Percentiles rank a stretch among this genome's conserved stretches.
These are phyloP conservation scores for Erucastrum elatum DNA, from an alignment of 345 rosid species.

Conservation along the genomic window DNA sequence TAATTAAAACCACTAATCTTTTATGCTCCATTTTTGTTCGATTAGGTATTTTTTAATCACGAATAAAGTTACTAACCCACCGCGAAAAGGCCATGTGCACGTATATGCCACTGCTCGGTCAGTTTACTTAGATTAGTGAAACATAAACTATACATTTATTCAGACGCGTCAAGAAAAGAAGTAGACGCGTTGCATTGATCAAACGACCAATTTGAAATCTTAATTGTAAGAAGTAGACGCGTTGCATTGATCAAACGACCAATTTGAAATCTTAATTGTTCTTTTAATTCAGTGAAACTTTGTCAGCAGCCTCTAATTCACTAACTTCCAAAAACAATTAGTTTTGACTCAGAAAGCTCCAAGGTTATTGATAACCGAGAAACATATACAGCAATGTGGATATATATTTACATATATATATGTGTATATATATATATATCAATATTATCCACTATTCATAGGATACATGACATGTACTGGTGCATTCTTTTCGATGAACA, in stretches of 20 bases:
- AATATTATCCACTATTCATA: not conserved
- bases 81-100: conserved; percentile 19
- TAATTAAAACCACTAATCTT: too few relatives aligned
- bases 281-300: not conserved
- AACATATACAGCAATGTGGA: not conserved
- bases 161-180: conserved; percentile 21
- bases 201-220: not conserved
- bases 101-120: conserved; percentile 1
- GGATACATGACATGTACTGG: not conserved
- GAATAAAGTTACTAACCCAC: not conserved
- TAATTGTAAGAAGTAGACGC: not conserved
- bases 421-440: not conserved
- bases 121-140: conserved; percentile 16
- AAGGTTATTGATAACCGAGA: conserved; percentile 1
- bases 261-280: not conserved
- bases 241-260: too few relatives aligned
- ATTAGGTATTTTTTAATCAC: not conserved
- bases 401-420: not conserved
- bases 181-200: conserved; percentile 16
- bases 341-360: conserved; percentile 16
- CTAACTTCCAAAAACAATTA: conserved; percentile 13
- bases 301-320: conserved; percentile 29
- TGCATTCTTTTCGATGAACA: conserved; percentile 6
- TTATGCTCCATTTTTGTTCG: not conserved
- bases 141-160: conserved; percentile 19